phyloP scores from a whole-genome alignment of 345 rosid species.

The Populus euphratica region DNA sequence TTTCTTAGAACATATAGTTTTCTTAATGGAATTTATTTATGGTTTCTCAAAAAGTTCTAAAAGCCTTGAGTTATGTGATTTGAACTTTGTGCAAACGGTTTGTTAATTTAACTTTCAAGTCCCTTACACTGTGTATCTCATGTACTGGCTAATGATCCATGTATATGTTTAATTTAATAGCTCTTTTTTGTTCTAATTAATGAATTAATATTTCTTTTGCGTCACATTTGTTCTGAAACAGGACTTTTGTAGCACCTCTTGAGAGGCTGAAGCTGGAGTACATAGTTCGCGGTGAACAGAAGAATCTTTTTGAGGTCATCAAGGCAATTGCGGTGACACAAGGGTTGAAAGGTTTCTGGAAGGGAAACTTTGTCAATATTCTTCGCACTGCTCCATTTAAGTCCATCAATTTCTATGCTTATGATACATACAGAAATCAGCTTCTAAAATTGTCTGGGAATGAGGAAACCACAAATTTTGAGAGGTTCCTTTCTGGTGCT shows the following conservation, averaged over 20 bases:
- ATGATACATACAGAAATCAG: conserved; percentile 72
- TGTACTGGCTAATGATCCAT: neutral
- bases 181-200: neutral
- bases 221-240: conserved; percentile 20
- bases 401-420: conserved; percentile 87
- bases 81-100: no score
- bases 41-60: no score
- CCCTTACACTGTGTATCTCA: no score
- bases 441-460: conserved; percentile 58
- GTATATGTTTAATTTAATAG: neutral
- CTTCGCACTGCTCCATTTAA: conserved; percentile 95
- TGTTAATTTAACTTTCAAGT: no score
- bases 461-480: conserved; percentile 72
- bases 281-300: conserved; percentile 71
- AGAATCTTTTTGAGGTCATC: conserved; percentile 56
- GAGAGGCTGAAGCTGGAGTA: conserved; percentile 94
- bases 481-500: conserved; percentile 91
- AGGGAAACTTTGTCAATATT: conserved; percentile 85
- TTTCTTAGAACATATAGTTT: no score
- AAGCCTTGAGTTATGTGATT: no score
- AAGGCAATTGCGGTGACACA: conserved; percentile 55
- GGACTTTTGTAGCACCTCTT: conserved; percentile 84
- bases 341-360: conserved; percentile 88
- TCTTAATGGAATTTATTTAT: no score
- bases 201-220: neutral